A percentile compares a stretch with the other conserved stretches of the same genome.
These are phyloP conservation scores for Paulownia fortunei DNA, from an alignment of 257 asterid genomes.

Conservation along the genomic window DNA sequence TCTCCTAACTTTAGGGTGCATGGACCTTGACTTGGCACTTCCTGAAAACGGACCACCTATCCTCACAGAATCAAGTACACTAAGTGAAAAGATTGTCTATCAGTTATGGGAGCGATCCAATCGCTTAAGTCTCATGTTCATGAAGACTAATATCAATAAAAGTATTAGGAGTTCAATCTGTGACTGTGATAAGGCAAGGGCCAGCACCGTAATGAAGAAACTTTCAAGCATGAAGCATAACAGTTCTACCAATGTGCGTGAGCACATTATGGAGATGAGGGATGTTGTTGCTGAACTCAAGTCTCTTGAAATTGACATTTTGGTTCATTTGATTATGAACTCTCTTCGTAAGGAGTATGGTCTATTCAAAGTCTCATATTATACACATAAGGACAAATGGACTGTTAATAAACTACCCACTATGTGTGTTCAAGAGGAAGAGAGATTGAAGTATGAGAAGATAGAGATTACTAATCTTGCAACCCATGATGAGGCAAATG, in stretches of 20 bases:
- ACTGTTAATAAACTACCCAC: too few relatives aligned
- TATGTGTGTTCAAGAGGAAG: background rate
- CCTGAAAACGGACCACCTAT: conserved; percentile 2
- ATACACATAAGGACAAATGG: background rate
- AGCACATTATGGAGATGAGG: background rate
- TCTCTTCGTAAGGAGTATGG: too few relatives aligned
- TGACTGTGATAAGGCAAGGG: background rate
- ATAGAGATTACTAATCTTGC: background rate
- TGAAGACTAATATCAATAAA: background rate
- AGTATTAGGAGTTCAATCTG: background rate
- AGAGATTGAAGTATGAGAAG: background rate
- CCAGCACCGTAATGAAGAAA: conserved; percentile 18
- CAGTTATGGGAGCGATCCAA: background rate
- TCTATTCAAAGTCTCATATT: background rate
- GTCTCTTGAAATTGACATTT: too few relatives aligned
- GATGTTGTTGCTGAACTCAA: too few relatives aligned
- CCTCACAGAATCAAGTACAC: background rate
- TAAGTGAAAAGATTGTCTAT: background rate
- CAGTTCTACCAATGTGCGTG: background rate
- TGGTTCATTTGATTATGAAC: too few relatives aligned
- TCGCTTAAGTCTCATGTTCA: conserved; percentile 6
- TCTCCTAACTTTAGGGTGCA: too few relatives aligned
- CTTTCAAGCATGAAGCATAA: background rate
- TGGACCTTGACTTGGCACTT: background rate
- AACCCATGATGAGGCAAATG: background rate